Conservation (phyloP, 2,329 filamentous ascomycete genomes). For the Chaetomium sp. region DNA sequence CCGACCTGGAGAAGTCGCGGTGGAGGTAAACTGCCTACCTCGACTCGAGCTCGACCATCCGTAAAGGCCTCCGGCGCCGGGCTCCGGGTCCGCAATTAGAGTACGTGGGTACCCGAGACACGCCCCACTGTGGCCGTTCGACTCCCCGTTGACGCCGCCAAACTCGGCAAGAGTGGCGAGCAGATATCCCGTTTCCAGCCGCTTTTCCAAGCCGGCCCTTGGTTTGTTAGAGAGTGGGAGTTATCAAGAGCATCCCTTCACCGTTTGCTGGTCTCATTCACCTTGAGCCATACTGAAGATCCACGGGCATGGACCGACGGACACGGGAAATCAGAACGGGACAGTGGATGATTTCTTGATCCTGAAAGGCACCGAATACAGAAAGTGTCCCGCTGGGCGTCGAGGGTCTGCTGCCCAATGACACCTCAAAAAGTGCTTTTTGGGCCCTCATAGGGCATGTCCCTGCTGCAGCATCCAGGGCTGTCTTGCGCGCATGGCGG, state of each 20-base stretch:
- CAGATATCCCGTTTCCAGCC: slow-evolving; percentile 20
- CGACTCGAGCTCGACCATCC: too few relatives aligned
- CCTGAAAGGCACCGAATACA: slow-evolving; percentile 16
- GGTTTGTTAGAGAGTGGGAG: slow-evolving; percentile 10
- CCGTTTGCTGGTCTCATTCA: slow-evolving; percentile 6
- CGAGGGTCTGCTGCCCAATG: slow-evolving; percentile 41
- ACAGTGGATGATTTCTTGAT: neutral
- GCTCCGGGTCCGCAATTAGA: neutral
- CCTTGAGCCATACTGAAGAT: neutral
- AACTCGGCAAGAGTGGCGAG: slow-evolving; percentile 24
- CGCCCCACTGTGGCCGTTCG: slow-evolving; percentile 22
- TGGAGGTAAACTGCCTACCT: neutral
- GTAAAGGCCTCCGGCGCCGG: too few relatives aligned
- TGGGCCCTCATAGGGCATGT: slow-evolving; percentile 46
- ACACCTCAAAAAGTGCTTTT: slow-evolving; percentile 38
- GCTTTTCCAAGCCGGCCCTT: slow-evolving; percentile 9
- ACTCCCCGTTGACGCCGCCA: slow-evolving; percentile 24
- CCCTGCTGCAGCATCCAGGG: slow-evolving; percentile 45
- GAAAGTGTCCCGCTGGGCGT: slow-evolving; percentile 24
- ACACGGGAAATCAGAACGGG: slow-evolving; percentile 10
- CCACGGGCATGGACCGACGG: neutral
- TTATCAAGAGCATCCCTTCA: neutral
- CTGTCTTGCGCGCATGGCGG: slow-evolving; percentile 47
- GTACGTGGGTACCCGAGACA: slow-evolving; percentile 28
- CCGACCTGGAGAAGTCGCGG: neutral